A percentile compares a stretch with the other conserved stretches of the same genome.
phyloP scores from a whole-genome alignment of 2,329 filamentous ascomycete genomes.

The Cladosporium cucumerinum region DNA sequence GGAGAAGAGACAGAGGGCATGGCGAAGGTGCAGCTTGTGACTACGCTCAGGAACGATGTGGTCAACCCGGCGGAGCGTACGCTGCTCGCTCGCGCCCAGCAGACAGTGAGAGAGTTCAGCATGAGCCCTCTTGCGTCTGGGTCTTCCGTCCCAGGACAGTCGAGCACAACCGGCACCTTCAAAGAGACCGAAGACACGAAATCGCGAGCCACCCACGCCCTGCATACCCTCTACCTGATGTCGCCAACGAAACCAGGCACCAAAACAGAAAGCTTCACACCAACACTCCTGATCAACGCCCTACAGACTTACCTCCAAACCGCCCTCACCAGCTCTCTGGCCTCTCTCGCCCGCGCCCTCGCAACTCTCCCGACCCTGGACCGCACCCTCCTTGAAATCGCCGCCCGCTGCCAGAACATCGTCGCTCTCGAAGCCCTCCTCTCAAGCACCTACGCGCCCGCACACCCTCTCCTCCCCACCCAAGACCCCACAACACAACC shows the following conservation, averaged over 20 bases:
- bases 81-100: constrained; percentile 70
- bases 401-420: constrained; percentile 82
- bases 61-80: constrained; percentile 69
- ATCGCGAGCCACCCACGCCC: constrained; percentile 67
- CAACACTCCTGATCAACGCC: constrained; percentile 69
- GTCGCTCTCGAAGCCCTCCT: constrained; percentile 82
- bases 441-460: constrained; percentile 62
- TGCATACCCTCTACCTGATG: constrained; percentile 75
- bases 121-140: constrained; percentile 56
- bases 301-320: constrained; percentile 81
- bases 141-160: constrained; percentile 39
- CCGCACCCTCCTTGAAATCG: constrained; percentile 75
- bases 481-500: constrained; percentile 23
- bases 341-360: constrained; percentile 70
- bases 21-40: constrained; percentile 61
- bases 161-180: constrained; percentile 46
- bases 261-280: constrained; percentile 54
- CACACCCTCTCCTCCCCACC: constrained; percentile 60
- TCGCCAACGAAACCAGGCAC: constrained; percentile 56
- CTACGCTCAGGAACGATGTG: constrained; percentile 65
- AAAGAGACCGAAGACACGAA: constrained; percentile 70
- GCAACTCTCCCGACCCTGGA: constrained; percentile 79
- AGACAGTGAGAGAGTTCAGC: constrained; percentile 79
- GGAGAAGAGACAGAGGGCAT: constrained; percentile 70
- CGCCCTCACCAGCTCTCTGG: constrained; percentile 73